phyloP scores from a whole-genome alignment of 129 eudicot species.

The Rutidosis leptorrhynchoides region DNA sequence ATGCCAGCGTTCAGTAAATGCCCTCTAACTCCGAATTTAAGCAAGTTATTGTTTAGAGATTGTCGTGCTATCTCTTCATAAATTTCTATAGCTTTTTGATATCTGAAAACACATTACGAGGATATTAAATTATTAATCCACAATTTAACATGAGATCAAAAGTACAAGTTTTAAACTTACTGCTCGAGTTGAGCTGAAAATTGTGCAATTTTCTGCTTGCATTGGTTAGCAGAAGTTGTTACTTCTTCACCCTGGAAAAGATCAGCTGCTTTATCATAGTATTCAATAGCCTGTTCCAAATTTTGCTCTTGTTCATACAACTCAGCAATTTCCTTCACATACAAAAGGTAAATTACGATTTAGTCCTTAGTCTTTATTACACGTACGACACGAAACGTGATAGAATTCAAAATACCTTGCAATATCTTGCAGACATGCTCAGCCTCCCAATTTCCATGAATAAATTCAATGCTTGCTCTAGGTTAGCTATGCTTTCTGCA shows the following conservation, averaged over 20 bases:
- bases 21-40: slow-evolving; percentile 53
- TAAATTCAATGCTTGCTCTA: slow-evolving; percentile 64
- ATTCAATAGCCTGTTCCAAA: slow-evolving; percentile 59
- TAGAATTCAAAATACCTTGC: slow-evolving; percentile 45
- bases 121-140: background rate
- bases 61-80: slow-evolving; percentile 55
- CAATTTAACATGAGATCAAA: background rate
- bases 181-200: slow-evolving; percentile 68
- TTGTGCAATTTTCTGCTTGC: slow-evolving; percentile 77
- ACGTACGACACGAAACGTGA: background rate
- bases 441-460: slow-evolving; percentile 81
- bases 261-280: slow-evolving; percentile 65
- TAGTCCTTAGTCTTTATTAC: background rate
- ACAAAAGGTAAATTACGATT: slow-evolving; percentile 10
- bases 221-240: slow-evolving; percentile 64
- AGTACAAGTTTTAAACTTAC: slow-evolving; percentile 33
- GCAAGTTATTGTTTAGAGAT: slow-evolving; percentile 45
- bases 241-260: slow-evolving; percentile 72
- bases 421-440: slow-evolving; percentile 71
- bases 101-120: slow-evolving; percentile 23
- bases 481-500: slow-evolving; percentile 65
- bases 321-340: slow-evolving; percentile 78
- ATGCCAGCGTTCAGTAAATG: slow-evolving; percentile 56
- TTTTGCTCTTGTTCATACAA: slow-evolving; percentile 65
- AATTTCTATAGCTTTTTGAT: slow-evolving; percentile 43